Base-by-base conservation (phyloP, 805 yeast genomes). In the Ogataea nitratoaversa region DNA sequence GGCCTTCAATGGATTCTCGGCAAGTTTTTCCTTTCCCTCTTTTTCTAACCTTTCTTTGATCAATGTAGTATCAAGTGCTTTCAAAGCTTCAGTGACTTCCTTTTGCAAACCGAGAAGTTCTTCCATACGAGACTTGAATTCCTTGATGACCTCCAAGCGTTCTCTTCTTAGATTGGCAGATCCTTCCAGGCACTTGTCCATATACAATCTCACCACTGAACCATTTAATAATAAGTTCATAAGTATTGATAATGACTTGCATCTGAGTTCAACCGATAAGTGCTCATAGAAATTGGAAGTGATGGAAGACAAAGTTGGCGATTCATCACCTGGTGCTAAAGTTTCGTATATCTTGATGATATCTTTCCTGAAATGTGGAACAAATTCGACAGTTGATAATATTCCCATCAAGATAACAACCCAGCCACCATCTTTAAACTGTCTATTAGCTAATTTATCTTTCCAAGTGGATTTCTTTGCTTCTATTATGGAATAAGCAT, bases 381-480 rank as follows among this genome's bases (percentile, higher is more conserved):
- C 69, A 47, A 79, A 71, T 34, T 78, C 78, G 13, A 78, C 77
- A 36, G 71, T 67, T 17, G 79, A 76, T 31, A 90, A 68, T 2
- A 89, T 68, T 24, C 96, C 96, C 36, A 89, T 59, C 32, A 90
- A 60, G 32, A 84, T 74, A 30, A 83, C 71, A 51, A 87, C 82
- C 96, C 97, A 91, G 40, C 78, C 79, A 4, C 96, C 95, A 52
- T 87, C 89, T 51, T 73, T 78, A 59, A 85, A 93, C 47, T 76
- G 75, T 40, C 96, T 76, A 40, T 76, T 80, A 12, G 80, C 73
- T 16, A 91, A 68, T 30, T 95, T 68, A 23, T 84, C 95, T 43
- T 79, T 76, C 96, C 98, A 93, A 11, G 79, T 62, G 0, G 66
- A 63, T 32, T 79, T 79, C 40, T 82, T 68, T 58, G 78, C 74